Percentiles rank a stretch among this genome's conserved stretches.
These are phyloP conservation scores for Pythium brachiatum DNA, from an alignment of 352 stramenopile species.

Conservation along the genomic window DNA sequence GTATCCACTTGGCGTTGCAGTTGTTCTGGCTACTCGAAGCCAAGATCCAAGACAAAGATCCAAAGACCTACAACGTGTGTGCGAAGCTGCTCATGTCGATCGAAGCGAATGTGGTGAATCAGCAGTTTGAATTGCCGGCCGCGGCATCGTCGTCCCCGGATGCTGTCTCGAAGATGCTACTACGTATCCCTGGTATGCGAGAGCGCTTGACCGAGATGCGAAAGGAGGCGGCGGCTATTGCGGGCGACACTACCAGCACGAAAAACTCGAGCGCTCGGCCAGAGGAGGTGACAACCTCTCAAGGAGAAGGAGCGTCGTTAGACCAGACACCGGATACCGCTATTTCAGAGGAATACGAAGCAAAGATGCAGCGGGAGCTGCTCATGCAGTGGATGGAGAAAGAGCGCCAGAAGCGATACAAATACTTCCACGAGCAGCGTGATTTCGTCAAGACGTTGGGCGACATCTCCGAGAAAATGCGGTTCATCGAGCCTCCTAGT, in stretches of 20 bases:
- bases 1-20: slow-evolving; percentile 71
- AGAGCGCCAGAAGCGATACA: slow-evolving; percentile 75
- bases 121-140: slow-evolving; percentile 61
- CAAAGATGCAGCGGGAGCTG: slow-evolving; percentile 41
- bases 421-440: slow-evolving; percentile 76
- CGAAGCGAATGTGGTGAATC: slow-evolving; percentile 78
- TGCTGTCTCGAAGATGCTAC: slow-evolving; percentile 41
- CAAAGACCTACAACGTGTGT: slow-evolving; percentile 73
- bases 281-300: background rate
- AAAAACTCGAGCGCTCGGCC: slow-evolving; percentile 4
- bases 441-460: slow-evolving; percentile 69
- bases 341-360: slow-evolving; percentile 6
- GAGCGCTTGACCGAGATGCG: slow-evolving; percentile 38
- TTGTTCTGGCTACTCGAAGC: slow-evolving; percentile 77
- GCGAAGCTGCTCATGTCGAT: slow-evolving; percentile 82
- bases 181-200: slow-evolving; percentile 59
- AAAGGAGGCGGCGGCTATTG: background rate
- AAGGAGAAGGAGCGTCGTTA: background rate
- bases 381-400: slow-evolving; percentile 77
- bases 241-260: background rate
- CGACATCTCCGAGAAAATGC: slow-evolving; percentile 77
- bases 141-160: slow-evolving; percentile 28
- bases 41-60: slow-evolving; percentile 69
- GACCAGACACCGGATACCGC: background rate
- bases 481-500: slow-evolving; percentile 49